A percentile compares a stretch with the other conserved stretches of the same genome.
Evolutionary conservation across 1,284 basidiomycete genomes (phyloP).

Genomic region (Malassezia yamatoensis): DNA sequence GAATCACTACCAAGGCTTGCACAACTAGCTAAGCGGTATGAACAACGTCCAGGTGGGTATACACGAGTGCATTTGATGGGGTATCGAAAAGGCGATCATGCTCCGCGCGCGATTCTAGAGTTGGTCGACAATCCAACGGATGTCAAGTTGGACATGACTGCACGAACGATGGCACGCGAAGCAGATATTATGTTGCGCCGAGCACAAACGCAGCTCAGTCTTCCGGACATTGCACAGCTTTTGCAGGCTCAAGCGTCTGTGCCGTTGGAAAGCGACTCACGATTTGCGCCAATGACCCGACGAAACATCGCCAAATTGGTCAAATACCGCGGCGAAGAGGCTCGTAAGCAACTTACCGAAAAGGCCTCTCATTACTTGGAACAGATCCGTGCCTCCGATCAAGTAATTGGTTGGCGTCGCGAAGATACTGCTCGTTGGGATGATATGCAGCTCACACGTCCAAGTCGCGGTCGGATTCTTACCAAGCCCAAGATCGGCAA

Average conservation of each 20-base stretch:
- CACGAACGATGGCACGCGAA: conserved; percentile 37
- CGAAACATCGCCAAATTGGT: conserved; percentile 35
- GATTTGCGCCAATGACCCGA: conserved; percentile 33
- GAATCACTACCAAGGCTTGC: conserved; percentile 66
- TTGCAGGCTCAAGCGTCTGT: conserved; percentile 14
- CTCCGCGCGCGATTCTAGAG: conserved; percentile 80
- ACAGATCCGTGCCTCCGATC: conserved; percentile 29
- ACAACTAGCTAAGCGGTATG: conserved; percentile 71
- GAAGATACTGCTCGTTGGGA: conserved; percentile 20
- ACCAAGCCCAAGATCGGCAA: conserved; percentile 26
- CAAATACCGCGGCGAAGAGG: conserved; percentile 32
- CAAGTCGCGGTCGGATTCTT: conserved; percentile 22
- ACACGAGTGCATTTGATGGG: conserved; percentile 87
- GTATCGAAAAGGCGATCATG: conserved; percentile 79
- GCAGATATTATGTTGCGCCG: conserved; percentile 21
- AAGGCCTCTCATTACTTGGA: conserved; percentile 30
- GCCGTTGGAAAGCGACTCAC: conserved; percentile 29
- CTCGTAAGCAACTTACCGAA: conserved; percentile 22
- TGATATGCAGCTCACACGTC: conserved; percentile 13
- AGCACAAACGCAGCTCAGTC: conserved; percentile 23
- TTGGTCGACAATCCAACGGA: conserved; percentile 88
- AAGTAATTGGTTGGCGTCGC: conserved; percentile 24
- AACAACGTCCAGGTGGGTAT: conserved; percentile 77
- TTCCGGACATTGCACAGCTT: conserved; percentile 3
- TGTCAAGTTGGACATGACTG: conserved; percentile 54